Conservation (phyloP, 23 red algal species). For the Gracilaria domingensis region DNA sequence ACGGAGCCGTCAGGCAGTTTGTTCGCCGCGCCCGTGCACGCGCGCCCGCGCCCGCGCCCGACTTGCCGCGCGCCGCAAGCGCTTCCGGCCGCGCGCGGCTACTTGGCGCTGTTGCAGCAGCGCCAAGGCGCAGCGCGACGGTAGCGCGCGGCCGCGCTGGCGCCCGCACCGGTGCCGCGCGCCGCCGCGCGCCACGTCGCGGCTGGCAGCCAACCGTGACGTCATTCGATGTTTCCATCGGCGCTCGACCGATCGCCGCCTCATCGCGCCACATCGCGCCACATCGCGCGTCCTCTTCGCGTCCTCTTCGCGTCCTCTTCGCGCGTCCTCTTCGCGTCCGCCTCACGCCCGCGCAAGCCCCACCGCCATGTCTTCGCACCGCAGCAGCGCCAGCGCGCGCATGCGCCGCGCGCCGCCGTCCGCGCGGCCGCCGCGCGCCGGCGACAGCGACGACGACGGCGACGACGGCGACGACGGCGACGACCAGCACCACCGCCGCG, state of each 20-base stretch:
- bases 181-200: not conserved
- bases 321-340: too few relatives aligned
- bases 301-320: not conserved
- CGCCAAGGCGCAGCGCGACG: not conserved
- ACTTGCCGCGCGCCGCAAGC: not conserved
- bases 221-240: conserved; percentile 13
- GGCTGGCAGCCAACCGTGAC: too few relatives aligned
- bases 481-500: not conserved
- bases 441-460: not conserved
- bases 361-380: not conserved
- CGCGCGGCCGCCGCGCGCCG: not conserved
- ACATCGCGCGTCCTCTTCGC: not conserved
- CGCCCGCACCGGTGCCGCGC: not conserved
- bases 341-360: not conserved
- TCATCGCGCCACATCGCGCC: too few relatives aligned
- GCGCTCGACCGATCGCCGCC: not conserved
- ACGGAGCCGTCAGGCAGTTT: too few relatives aligned
- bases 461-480: not conserved
- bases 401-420: not conserved
- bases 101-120: too few relatives aligned
- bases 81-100: too few relatives aligned
- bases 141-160: not conserved
- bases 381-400: not conserved
- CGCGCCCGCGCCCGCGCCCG: too few relatives aligned
- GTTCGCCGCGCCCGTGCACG: too few relatives aligned